These are phyloP conservation scores for Termitomyces sp. DNA, from an alignment of 768 basidiomycete genomes.

Conservation along the genomic window DNA sequence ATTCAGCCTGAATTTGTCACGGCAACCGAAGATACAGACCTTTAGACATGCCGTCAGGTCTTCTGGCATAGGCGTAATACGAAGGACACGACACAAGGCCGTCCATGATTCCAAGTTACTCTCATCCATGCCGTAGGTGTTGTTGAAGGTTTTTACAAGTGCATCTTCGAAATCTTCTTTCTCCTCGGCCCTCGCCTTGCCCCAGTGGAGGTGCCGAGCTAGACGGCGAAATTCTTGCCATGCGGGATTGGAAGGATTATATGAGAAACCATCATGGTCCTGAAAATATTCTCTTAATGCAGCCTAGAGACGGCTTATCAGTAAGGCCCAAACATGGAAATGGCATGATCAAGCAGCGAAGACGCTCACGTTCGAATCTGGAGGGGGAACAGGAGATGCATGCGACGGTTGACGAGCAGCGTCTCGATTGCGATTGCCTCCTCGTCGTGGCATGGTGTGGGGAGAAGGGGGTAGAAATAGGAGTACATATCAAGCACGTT, in stretches of 20 bases:
- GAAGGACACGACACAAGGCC: conserved; percentile 24
- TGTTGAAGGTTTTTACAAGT: conserved; percentile 32
- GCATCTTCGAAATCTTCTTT: conserved; percentile 27
- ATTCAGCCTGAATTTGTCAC: background rate
- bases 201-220: conserved; percentile 19
- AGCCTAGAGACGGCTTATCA: background rate
- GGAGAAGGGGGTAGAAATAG: background rate
- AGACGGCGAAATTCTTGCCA: conserved; percentile 28
- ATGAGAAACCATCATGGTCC: conserved; percentile 20
- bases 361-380: background rate
- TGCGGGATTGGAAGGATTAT: conserved; percentile 19
- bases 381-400: too few relatives aligned
- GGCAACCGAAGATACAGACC: conserved; percentile 14
- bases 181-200: conserved; percentile 13
- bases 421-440: background rate
- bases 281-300: conserved; percentile 21
- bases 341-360: too few relatives aligned
- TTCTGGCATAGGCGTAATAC: conserved; percentile 26
- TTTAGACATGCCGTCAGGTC: conserved; percentile 23
- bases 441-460: background rate
- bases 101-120: conserved; percentile 29
- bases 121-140: conserved; percentile 31
- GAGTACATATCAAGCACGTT: background rate
- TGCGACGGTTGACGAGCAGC: background rate
- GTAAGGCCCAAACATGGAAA: too few relatives aligned